phyloP scores from a whole-genome alignment of 495 filamentous ascomycete genomes.

The Pseudoneurospora amorphoporcata region DNA sequence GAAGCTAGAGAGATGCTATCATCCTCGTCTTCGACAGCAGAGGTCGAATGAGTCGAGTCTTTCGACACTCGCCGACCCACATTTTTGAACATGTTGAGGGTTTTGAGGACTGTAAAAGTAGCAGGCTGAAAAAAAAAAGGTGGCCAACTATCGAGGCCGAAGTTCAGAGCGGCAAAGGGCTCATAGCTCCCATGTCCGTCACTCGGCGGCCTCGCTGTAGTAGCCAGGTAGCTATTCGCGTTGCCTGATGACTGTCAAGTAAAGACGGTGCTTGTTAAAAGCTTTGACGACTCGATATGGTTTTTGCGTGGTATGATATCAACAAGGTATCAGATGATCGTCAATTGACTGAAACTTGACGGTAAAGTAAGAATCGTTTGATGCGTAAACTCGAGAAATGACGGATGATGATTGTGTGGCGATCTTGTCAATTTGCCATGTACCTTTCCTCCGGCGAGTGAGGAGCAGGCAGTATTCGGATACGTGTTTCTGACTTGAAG shows the following conservation, averaged over 20 bases:
- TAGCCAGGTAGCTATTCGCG: neutral
- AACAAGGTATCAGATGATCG: neutral
- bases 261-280: neutral
- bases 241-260: neutral
- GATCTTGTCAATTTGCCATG: neutral
- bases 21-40: constrained; percentile 24
- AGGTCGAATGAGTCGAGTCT: neutral
- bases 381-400: neutral
- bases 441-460: neutral
- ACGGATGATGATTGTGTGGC: neutral
- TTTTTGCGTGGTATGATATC: neutral
- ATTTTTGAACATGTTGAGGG: constrained; percentile 1
- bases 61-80: neutral
- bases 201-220: neutral
- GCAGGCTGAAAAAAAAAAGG: neutral
- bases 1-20: constrained; percentile 56
- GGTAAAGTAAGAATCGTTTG: neutral
- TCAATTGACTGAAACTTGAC: neutral
- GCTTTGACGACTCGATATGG: neutral
- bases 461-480: neutral
- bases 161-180: neutral
- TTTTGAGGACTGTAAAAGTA: neutral
- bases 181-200: neutral
- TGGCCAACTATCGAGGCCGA: neutral
- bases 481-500: neutral